A percentile compares a stretch with the other conserved stretches of the same genome.
phyloP scores from a whole-genome alignment of 163 green algal species.

The Scenedesmus sp. region DNA sequence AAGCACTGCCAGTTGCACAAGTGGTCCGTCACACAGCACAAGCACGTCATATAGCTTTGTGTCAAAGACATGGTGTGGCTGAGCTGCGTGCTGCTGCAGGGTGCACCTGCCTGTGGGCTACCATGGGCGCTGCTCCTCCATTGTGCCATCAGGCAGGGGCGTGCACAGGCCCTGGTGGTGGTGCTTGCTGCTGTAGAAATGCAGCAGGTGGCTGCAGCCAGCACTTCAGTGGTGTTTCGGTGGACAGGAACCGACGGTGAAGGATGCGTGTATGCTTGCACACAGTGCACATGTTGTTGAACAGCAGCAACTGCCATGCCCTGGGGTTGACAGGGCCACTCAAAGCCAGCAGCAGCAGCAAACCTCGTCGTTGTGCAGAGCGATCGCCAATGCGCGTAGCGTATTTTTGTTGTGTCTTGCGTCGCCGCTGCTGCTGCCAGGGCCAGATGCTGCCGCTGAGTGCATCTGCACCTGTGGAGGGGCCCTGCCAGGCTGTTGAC shows the following conservation, averaged over 20 bases:
- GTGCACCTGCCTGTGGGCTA: conserved; percentile 94
- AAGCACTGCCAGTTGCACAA: no score
- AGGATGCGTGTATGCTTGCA: neutral
- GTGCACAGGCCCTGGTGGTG: conserved; percentile 79
- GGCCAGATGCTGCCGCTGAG: conserved; percentile 65
- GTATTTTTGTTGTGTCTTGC: no score
- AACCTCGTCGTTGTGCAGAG: no score
- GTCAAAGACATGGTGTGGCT: neutral
- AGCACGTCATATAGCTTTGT: neutral
- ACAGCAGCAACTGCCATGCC: neutral
- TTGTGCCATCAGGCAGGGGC: conserved; percentile 87
- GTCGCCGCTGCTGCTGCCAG: conserved; percentile 55
- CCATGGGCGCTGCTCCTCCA: conserved; percentile 90
- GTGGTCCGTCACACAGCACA: no score
- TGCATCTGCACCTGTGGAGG: conserved; percentile 33
- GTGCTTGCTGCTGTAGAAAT: neutral
- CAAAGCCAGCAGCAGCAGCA: neutral
- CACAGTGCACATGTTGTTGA: neutral
- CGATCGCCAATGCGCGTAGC: neutral
- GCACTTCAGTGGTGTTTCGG: neutral
- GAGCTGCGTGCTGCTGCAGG: conserved; percentile 65
- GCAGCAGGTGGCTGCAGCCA: neutral
- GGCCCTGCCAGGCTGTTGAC: conserved; percentile 76
- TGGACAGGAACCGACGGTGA: neutral
- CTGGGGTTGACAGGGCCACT: neutral